These are phyloP conservation scores for Cadophora sp. DNA, from an alignment of 2,329 filamentous ascomycete species.

Conservation along the genomic window DNA sequence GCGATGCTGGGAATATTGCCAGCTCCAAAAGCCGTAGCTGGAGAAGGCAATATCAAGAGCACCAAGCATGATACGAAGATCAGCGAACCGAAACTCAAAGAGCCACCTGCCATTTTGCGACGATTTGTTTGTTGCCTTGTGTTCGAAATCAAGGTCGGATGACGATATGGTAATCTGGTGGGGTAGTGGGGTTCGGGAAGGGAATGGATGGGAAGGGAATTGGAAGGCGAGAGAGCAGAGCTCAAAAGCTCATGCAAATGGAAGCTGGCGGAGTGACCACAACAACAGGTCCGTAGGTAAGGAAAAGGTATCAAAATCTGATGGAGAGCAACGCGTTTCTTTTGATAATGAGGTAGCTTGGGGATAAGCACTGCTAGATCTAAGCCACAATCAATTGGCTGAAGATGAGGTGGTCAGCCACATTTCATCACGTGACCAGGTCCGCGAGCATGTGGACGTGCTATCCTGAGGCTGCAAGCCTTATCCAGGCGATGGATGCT, in stretches of 20 bases:
- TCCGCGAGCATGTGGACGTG: no score
- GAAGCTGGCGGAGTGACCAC: background rate
- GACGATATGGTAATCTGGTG: background rate
- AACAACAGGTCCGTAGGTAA: background rate
- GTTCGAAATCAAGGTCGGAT: slow-evolving; percentile 47
- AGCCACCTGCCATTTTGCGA: slow-evolving; percentile 34
- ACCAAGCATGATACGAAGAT: slow-evolving; percentile 60
- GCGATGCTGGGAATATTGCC: slow-evolving; percentile 74
- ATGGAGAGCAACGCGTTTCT: background rate
- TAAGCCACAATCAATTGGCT: slow-evolving; percentile 27
- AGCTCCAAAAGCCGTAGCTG: slow-evolving; percentile 68
- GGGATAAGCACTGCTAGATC: slow-evolving; percentile 1
- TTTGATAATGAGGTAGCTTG: background rate
- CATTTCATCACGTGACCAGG: no score
- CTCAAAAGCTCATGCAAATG: background rate
- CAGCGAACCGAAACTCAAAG: slow-evolving; percentile 36
- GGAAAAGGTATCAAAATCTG: no score
- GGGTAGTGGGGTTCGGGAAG: slow-evolving; percentile 13
- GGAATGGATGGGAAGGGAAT: no score
- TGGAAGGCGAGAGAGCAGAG: no score
- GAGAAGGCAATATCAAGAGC: slow-evolving; percentile 62
- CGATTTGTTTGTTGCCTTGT: slow-evolving; percentile 23
- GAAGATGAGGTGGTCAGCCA: slow-evolving; percentile 9
- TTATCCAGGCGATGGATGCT: no score
- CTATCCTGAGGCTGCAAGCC: background rate